Evolutionary conservation across 345 rosid species (phyloP), one percentile per base, ranked within the genome.

Genomic region (Euclidium syriacum): DNA sequence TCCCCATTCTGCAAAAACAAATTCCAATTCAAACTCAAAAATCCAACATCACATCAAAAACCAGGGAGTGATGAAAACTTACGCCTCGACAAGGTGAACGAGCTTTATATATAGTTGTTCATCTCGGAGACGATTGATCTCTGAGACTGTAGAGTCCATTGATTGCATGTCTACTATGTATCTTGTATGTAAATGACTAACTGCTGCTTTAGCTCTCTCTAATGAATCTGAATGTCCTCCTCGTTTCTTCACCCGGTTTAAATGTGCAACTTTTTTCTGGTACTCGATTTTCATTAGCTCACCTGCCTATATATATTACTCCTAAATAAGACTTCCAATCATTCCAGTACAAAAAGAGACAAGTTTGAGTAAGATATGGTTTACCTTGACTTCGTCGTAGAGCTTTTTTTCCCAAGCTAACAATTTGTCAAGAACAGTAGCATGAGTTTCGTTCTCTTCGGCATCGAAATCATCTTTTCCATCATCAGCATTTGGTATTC

Each of bases 161-260:
- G 99, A 94, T 75, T 94, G 97, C 99, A 94, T 90, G 75, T 94
- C 99, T 12, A 94, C 99, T 36, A 94, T 90, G 77, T 94, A 90
- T 82, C 96, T 81, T 8, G 97, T 94, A 68, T 90, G 99, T 70
- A 90, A 81, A 58, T 87, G 96, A 62, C 97, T 87, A 43, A 94
- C 97, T 0, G 85, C 79, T 25, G 97, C 97, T 78, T 90, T 90
- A 18, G 86, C 65, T 75, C 87, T 94, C 80, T 94, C 99, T 23
- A 90, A 54, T 49, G 91, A 81, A 50, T 90, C 99, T 18, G 91
- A 68, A 56, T 78, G 85, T 52, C 82, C 64, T 25, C 83, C 79
- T 58, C 88, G 82, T 47, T 80, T 85, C 85, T 87, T 94, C 65
- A 80, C 87, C 77, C 68, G 85, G 57, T 83, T 84, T 44, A 94